A percentile compares a stretch with the other conserved stretches of the same genome.
Conservation (phyloP, 805 yeast genomes). For the Pichia eremophila region DNA sequence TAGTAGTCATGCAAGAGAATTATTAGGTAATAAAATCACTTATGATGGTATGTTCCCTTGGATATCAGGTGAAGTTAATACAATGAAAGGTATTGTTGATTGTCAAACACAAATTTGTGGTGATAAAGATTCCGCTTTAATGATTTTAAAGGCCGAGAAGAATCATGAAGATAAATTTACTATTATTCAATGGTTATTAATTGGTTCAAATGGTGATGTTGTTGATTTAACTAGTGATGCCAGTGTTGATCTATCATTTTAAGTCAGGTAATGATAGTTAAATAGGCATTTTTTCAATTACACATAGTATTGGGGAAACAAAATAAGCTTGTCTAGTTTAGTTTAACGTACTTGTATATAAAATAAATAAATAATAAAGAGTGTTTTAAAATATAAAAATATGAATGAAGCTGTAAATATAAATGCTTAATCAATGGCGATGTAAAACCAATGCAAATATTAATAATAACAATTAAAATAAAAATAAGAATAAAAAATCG, state of each 20-base stretch:
- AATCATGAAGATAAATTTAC: constrained; percentile 46
- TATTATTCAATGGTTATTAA: constrained; percentile 55
- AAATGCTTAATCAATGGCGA: too few relatives aligned
- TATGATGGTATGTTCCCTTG: constrained; percentile 76
- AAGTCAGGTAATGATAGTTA: background rate
- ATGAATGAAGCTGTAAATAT: too few relatives aligned
- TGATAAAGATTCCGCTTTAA: constrained; percentile 40
- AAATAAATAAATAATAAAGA: too few relatives aligned
- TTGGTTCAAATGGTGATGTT: constrained; percentile 32
- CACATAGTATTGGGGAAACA: too few relatives aligned
- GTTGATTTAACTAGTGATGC: constrained; percentile 44
- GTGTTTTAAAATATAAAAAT: too few relatives aligned
- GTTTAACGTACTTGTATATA: too few relatives aligned
- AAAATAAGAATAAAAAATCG: background rate
- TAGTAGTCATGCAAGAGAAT: constrained; percentile 50
- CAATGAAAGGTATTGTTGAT: constrained; percentile 73
- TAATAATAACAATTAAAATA: background rate
- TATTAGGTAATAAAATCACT: constrained; percentile 67
- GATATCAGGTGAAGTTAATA: constrained; percentile 78
- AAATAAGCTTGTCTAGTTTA: too few relatives aligned
- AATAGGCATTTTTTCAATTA: too few relatives aligned
- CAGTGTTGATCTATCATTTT: constrained; percentile 19
- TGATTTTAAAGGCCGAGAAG: constrained; percentile 58
- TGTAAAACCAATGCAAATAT: too few relatives aligned
- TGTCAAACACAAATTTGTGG: constrained; percentile 67